Conservation (phyloP, 2,329 filamentous ascomycete genomes). For the Akanthomyces lecanii region DNA sequence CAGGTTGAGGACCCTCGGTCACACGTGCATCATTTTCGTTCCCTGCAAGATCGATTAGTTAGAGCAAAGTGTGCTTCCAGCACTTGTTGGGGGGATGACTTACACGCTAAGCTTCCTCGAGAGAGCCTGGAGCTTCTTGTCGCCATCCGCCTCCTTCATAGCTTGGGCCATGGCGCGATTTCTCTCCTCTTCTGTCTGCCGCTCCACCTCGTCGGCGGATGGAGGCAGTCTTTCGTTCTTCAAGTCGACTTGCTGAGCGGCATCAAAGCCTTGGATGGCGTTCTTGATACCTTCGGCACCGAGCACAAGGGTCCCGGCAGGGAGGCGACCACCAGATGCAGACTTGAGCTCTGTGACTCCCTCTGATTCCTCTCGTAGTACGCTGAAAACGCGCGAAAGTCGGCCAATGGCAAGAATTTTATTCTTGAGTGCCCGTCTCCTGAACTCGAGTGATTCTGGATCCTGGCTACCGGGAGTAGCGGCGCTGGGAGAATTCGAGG, state of each 20-base stretch:
- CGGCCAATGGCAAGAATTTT: constrained; percentile 98
- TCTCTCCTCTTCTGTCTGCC: constrained; percentile 75
- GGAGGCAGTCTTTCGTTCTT: constrained; percentile 95
- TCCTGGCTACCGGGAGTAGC: constrained; percentile 50
- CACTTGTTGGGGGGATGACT: constrained; percentile 38
- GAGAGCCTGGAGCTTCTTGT: constrained; percentile 78
- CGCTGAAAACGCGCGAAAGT: constrained; percentile 95
- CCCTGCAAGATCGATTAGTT: background rate
- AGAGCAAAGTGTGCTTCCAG: background rate
- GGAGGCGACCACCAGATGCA: constrained; percentile 84
- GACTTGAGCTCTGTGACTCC: constrained; percentile 97
- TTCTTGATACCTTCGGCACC: constrained; percentile 98
- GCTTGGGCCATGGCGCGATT: constrained; percentile 82
- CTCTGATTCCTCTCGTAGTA: constrained; percentile 94
- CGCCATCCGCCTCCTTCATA: constrained; percentile 83
- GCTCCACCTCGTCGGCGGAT: constrained; percentile 83
- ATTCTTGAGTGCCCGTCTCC: constrained; percentile 97
- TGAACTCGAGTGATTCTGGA: constrained; percentile 84
- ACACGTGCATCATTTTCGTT: background rate
- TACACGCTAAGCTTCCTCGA: constrained; percentile 95
- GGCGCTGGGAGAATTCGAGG: constrained; percentile 63
- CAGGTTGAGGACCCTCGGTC: background rate
- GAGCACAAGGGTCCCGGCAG: constrained; percentile 94
- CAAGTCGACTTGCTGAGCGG: constrained; percentile 91
- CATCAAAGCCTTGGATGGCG: constrained; percentile 93